Base-by-base conservation (phyloP, 495 filamentous ascomycete species). In the Aspergillus nidulans region DNA sequence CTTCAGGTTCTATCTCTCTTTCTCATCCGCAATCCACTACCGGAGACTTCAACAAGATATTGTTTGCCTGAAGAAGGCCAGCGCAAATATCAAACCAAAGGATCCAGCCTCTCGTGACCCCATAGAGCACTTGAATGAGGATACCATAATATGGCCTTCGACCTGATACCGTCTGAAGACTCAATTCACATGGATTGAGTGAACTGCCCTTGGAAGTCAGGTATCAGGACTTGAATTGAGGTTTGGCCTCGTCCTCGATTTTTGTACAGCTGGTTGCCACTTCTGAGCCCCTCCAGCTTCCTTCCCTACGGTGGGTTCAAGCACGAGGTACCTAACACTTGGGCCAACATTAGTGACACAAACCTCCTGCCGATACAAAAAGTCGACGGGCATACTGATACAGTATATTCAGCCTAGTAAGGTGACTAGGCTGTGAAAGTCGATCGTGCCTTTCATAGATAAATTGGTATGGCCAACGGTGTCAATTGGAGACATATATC, bases 381-480 rank as follows among this genome's bases (percentile, higher is more conserved):
- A 48, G 24, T 26, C 45, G 45, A 15, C 25, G 26, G 16, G 25
- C 1, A 24, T 48, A 32, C 13, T 48, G 26, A 34, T 48, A 19
- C 25, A 34, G n/a, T 6, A n/a, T 7, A 26, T 25, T 12, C 45
- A 7, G 4, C 45, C 45, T 48, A 34, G 25, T 7, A 34, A 34
- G 16, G 25, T 34, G 26, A 32, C 25, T 6, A 30, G 21, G 10
- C 6, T 48, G 25, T 8, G 16, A 4, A 6, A 7, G 25, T 13
- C 8, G 25, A 34, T 19, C 26, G 1, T 6, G 13, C 34, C 16
- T n/a, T n/a, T n/a, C n/a, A n/a, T n/a, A n/a, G n/a, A n/a, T n/a
- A n/a, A n/a, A n/a, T n/a, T n/a, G n/a, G 45, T 19, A 48, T 48
- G 45, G 45, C 34, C 45, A 30, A 32, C 43, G 8, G n/a, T n/a